phyloP scores from a whole-genome alignment of 2,329 filamentous ascomycete genomes.

The Colletotrichum liriopes region DNA sequence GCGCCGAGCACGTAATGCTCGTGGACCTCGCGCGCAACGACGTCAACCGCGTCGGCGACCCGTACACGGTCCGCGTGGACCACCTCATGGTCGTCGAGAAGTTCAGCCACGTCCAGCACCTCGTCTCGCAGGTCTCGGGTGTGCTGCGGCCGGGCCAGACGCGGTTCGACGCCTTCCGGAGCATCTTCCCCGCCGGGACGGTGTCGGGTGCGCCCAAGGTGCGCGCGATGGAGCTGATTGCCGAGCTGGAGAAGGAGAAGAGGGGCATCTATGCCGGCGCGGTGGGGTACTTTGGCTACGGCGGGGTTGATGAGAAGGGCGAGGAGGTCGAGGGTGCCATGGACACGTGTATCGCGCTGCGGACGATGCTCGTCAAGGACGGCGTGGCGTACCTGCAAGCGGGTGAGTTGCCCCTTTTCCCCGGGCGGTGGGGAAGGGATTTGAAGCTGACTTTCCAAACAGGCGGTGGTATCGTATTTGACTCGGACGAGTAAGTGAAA shows the following conservation, averaged over 20 bases:
- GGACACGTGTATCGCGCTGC: conserved; percentile 86
- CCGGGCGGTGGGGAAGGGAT: background rate
- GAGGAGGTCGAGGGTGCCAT: conserved; percentile 83
- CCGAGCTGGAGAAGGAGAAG: conserved; percentile 94
- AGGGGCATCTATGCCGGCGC: conserved; percentile 95
- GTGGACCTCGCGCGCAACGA: conserved; percentile 97
- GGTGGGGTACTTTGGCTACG: conserved; percentile 96
- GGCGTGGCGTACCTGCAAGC: conserved; percentile 92
- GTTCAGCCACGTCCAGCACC: conserved; percentile 97
- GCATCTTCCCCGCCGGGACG: conserved; percentile 97
- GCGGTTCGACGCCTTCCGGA: conserved; percentile 94
- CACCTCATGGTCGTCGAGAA: conserved; percentile 93
- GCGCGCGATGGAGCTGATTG: conserved; percentile 96
- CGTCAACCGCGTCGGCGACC: conserved; percentile 95
- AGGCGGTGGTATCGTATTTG: conserved; percentile 93
- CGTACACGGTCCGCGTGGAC: conserved; percentile 90
- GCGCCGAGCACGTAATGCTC: conserved; percentile 96
- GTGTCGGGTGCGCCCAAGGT: conserved; percentile 97
- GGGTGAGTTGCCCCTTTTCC: conserved; percentile 57
- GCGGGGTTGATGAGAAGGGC: conserved; percentile 76
- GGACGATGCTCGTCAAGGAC: conserved; percentile 96
- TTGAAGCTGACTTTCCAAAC: conserved; percentile 19
- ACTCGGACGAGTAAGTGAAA: conserved; percentile 76
- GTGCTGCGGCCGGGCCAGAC: conserved; percentile 87
- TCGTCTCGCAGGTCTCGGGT: conserved; percentile 95